Evolutionary conservation across 768 basidiomycete genomes (phyloP), one percentile per base, ranked within the genome.

Genomic region (Rubroboletus pulcherrimus): DNA sequence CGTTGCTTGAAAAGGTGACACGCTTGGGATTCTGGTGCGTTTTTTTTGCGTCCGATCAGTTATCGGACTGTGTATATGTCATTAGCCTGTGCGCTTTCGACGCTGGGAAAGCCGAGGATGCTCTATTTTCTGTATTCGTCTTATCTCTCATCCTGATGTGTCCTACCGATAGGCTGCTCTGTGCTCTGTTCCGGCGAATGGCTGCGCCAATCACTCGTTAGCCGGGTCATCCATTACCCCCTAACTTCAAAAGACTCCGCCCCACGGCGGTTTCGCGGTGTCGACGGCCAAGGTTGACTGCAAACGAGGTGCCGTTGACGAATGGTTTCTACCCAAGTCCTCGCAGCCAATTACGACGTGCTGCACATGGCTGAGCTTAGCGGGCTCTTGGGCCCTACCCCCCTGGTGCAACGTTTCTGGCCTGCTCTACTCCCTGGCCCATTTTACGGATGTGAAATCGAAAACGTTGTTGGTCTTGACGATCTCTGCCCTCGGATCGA

Each of bases 401-500:
- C 66, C 34, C 15, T 58, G 4, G 29, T 38, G 1, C 48, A 47
- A 12, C 51, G 17, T n/a, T 47, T 54, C 42, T 70, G 50, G 51
- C 34, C 53, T 1, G n/a, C 10, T 30, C 1, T 17, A 2, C 39
- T 40, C 10, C 15, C 33, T 34, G 9, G 12, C 21, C 30, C 39
- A 11, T 24, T 24, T 26, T 7, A 31, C 2, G 29, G 29, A 34
- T 40, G 42, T n/a, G 26, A 24, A 17, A 37, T 34, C 17, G 21
- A 21, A 17, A 21, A 17, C 17, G n/a, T 34, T 14, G 26, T 17
- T 7, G 33, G 21, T 10, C 41, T 65, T 19, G 62, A 53, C 5
- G 49, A 54, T 4, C 21, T 68, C 33, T 74, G 72, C 45, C 69
- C 69, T 31, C 72, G 72, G 51, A 59, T 57, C 15, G 51, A 54